Percentiles rank a stretch among this genome's conserved stretches.
Evolutionary conservation across 2,329 filamentous ascomycete genomes (phyloP).

Genomic region (Coniochaeta prunicola): DNA sequence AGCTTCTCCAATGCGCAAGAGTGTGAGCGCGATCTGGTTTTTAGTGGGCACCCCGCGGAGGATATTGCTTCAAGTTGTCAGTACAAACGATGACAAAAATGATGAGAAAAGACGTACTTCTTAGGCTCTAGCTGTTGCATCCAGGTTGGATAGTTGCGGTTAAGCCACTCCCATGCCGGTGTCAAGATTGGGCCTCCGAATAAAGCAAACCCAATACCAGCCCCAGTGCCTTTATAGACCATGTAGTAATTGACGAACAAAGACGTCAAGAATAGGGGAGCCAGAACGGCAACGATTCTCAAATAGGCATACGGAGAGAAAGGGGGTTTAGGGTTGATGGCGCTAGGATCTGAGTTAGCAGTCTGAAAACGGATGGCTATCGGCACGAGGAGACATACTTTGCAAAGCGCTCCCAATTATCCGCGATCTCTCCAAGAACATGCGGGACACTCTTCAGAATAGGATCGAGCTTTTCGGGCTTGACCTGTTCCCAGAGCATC

Average conservation of each 20-base stretch:
- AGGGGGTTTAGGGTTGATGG: not conserved
- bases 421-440: not conserved
- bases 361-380: not conserved
- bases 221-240: slow-evolving; percentile 1
- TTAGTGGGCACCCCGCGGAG: not conserved
- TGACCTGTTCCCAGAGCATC: slow-evolving; percentile 1
- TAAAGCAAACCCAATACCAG: not conserved
- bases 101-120: not conserved
- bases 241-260: slow-evolving; percentile 3
- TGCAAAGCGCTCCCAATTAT: slow-evolving; percentile 1
- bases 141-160: slow-evolving; percentile 1
- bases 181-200: not conserved
- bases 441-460: slow-evolving; percentile 2
- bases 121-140: not conserved
- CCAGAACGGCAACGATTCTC: not conserved
- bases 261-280: not conserved
- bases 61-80: not conserved
- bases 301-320: not conserved
- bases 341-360: not conserved
- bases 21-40: not conserved
- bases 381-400: not conserved
- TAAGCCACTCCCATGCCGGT: not conserved
- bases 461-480: not conserved
- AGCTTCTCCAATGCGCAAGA: slow-evolving; percentile 2
- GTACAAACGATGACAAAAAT: not conserved